These are phyloP conservation scores for Sugiyamaella mastotermitis DNA, from an alignment of 805 yeast species.

Conservation along the genomic window DNA sequence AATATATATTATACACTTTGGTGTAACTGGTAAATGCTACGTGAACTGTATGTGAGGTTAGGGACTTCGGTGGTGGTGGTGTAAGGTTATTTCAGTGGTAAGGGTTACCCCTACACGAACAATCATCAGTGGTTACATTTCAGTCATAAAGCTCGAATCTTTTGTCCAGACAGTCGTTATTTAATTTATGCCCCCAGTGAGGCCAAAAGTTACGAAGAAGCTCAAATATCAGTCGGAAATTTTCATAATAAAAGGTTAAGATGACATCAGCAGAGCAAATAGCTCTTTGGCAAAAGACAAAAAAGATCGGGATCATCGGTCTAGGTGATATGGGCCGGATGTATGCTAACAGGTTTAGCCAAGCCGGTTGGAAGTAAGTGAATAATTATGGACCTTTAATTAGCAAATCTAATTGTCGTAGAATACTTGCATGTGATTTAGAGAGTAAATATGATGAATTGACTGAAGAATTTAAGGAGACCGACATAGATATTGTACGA, in stretches of 20 bases:
- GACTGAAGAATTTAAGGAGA: conserved; percentile 31
- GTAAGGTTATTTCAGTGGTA: too few species aligned
- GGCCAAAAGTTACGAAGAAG: neutral
- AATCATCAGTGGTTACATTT: too few species aligned
- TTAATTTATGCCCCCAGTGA: neutral
- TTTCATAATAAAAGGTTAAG: neutral
- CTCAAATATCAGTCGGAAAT: neutral
- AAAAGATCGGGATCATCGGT: conserved; percentile 84
- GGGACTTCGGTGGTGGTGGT: too few species aligned
- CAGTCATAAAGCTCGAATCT: too few species aligned
- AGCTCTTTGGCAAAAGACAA: conserved; percentile 36
- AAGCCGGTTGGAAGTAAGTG: conserved; percentile 69
- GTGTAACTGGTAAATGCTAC: too few species aligned
- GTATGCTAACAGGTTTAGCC: conserved; percentile 71
- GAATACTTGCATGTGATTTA: conserved; percentile 80
- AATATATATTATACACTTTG: too few species aligned
- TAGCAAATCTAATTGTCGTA: conserved; percentile 10
- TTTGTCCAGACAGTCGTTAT: too few species aligned
- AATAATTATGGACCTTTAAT: neutral
- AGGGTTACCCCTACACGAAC: too few species aligned
- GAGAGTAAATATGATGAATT: conserved; percentile 55
- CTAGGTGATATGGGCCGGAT: conserved; percentile 94
- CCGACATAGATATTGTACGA: conserved; percentile 44
- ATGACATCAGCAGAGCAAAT: conserved; percentile 1
- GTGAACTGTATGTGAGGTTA: too few species aligned